phyloP scores from a whole-genome alignment of 2,329 filamentous ascomycete species.

The Trichoderma arundinaceum region DNA sequence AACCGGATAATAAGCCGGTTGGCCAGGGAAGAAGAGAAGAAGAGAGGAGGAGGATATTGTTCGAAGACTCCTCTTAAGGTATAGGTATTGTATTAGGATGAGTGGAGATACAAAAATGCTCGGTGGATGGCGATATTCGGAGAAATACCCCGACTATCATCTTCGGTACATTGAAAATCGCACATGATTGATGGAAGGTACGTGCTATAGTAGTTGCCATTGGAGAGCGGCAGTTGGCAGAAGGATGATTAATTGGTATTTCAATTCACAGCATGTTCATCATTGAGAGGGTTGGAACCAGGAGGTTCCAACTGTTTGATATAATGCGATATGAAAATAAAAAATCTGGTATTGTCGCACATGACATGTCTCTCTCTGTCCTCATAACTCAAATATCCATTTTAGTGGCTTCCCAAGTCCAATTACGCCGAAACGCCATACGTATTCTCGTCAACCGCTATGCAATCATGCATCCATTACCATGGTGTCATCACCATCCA shows the following conservation, averaged over 20 bases:
- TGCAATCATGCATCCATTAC: constrained; percentile 61
- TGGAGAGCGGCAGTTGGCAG: neutral
- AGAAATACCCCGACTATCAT: neutral
- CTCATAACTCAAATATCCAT: constrained; percentile 19
- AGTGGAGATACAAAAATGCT: neutral
- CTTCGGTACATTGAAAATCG: no score
- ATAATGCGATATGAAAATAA: neutral
- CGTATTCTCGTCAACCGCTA: constrained; percentile 30
- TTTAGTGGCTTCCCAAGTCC: constrained; percentile 14
- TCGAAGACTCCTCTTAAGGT: neutral
- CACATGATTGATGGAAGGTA: neutral
- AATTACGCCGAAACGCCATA: constrained; percentile 36
- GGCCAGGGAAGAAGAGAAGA: neutral
- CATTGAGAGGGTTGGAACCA: neutral
- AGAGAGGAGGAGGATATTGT: neutral
- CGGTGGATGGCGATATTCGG: neutral
- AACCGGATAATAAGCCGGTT: neutral
- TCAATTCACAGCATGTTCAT: neutral
- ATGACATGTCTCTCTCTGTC: constrained; percentile 9
- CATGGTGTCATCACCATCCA: constrained; percentile 92
- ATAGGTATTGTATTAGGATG: neutral
- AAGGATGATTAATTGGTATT: neutral
- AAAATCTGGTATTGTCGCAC: constrained; percentile 9
- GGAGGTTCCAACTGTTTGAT: neutral
- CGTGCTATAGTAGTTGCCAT: neutral